phyloP scores from a whole-genome alignment of 2,329 filamentous ascomycete genomes.

The Colletotrichum destructivum region DNA sequence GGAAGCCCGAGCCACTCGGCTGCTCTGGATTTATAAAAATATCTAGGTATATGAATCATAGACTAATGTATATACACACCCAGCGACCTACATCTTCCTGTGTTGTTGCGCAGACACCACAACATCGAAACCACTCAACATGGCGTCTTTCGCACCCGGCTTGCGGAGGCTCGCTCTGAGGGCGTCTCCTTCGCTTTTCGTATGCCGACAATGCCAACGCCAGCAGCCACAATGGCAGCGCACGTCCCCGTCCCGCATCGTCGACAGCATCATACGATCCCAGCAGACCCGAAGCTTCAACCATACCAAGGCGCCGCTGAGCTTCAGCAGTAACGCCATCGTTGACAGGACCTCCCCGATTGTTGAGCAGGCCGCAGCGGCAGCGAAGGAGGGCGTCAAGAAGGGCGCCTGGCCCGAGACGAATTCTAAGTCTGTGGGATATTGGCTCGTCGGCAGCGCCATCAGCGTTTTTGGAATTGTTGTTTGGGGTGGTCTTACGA shows the following conservation, averaged over 20 bases:
- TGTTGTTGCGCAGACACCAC: neutral
- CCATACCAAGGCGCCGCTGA: conserved; percentile 51
- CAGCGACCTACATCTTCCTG: neutral
- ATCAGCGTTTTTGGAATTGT: conserved; percentile 97
- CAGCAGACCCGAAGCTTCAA: conserved; percentile 52
- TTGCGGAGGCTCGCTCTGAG: conserved; percentile 58
- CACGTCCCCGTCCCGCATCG: conserved; percentile 54
- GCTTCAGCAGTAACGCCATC: conserved; percentile 44
- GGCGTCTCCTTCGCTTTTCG: conserved; percentile 57
- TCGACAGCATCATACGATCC: conserved; percentile 56
- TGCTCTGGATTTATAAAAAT: conserved; percentile 28
- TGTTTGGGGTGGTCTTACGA: conserved; percentile 92
- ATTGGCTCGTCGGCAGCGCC: conserved; percentile 94
- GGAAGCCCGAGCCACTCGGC: conserved; percentile 31
- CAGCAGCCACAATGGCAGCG: conserved; percentile 46
- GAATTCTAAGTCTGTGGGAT: conserved; percentile 84
- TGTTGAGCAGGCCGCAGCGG: conserved; percentile 24
- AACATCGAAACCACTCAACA: conserved; percentile 44
- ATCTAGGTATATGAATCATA: conserved; percentile 5
- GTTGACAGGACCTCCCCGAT: conserved; percentile 27
- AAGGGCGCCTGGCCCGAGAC: conserved; percentile 68
- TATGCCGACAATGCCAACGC: conserved; percentile 65
- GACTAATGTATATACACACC: conserved; percentile 1
- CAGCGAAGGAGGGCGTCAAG: conserved; percentile 42
- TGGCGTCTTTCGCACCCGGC: conserved; percentile 61